A percentile compares a stretch with the other conserved stretches of the same genome.
Conservation (phyloP, 2,329 filamentous ascomycete species). For the Fusarium tanahbumbuense region DNA sequence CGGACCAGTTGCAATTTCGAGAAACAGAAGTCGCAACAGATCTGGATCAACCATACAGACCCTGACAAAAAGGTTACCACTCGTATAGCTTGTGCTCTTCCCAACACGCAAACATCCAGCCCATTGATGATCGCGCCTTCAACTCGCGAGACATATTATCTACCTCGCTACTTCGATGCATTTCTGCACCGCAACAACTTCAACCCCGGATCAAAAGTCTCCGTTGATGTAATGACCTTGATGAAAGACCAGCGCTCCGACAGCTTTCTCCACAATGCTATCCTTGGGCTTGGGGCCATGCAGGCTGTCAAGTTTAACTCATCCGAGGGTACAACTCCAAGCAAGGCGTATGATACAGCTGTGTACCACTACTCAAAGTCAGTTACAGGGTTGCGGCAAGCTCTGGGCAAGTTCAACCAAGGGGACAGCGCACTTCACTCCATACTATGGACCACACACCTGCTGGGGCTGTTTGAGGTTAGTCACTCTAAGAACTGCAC, state of each 20-base stretch:
- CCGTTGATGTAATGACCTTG: slow-evolving; percentile 39
- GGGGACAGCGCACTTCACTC: slow-evolving; percentile 10
- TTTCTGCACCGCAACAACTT: slow-evolving; percentile 49
- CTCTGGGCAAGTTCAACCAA: slow-evolving; percentile 9
- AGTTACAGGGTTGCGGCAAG: slow-evolving; percentile 37
- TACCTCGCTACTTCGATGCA: slow-evolving; percentile 48
- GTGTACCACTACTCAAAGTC: slow-evolving; percentile 46
- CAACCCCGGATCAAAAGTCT: slow-evolving; percentile 8
- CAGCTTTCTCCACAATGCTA: slow-evolving; percentile 45
- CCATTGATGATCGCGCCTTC: slow-evolving; percentile 3
- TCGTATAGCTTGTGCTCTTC: background rate
- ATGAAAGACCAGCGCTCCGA: slow-evolving; percentile 27
- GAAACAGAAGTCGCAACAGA: slow-evolving; percentile 3
- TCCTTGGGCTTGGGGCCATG: slow-evolving; percentile 49
- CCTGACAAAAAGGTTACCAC: slow-evolving; percentile 3
- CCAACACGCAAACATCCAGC: no score
- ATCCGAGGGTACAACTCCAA: background rate
- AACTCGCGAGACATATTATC: slow-evolving; percentile 29
- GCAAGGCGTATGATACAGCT: slow-evolving; percentile 21
- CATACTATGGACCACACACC: slow-evolving; percentile 51
- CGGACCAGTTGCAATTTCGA: slow-evolving; percentile 41
- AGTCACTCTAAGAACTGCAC: rapidly evolving
- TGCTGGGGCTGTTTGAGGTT: slow-evolving; percentile 53
- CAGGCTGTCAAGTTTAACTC: slow-evolving; percentile 42
- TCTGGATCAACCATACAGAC: slow-evolving; percentile 40